A percentile compares a stretch with the other conserved stretches of the same genome.
phyloP scores from a whole-genome alignment of 2,329 filamentous ascomycete species.

The Nothopassalora personata region DNA sequence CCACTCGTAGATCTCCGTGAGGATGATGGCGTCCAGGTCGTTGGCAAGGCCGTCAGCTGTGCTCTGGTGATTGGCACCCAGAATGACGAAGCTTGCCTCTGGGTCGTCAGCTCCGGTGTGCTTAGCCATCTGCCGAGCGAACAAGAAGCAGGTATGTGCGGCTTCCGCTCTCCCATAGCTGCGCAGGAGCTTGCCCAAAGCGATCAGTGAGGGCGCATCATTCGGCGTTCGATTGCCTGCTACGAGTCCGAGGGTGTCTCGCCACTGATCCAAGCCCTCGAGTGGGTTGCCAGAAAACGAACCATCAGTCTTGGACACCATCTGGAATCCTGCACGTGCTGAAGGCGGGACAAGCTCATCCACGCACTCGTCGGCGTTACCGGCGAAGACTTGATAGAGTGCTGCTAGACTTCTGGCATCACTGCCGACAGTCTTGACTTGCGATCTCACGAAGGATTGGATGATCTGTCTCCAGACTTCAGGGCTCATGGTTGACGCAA shows the following conservation, averaged over 20 bases:
- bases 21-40: conserved; percentile 78
- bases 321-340: conserved; percentile 83
- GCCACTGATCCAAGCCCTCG: conserved; percentile 88
- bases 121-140: conserved; percentile 64
- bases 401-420: conserved; percentile 85
- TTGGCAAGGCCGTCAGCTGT: conserved; percentile 64
- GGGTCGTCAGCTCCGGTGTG: conserved; percentile 82
- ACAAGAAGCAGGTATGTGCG: conserved; percentile 88
- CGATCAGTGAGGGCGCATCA: conserved; percentile 70
- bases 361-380: conserved; percentile 88
- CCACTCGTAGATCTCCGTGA: conserved; percentile 96
- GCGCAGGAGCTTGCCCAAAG: conserved; percentile 74
- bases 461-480: conserved; percentile 84
- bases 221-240: conserved; percentile 80
- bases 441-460: conserved; percentile 91
- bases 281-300: conserved; percentile 64
- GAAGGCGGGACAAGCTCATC: conserved; percentile 93
- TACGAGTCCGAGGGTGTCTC: conserved; percentile 79
- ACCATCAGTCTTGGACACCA: conserved; percentile 70
- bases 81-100: conserved; percentile 69
- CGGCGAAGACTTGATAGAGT: conserved; percentile 87
- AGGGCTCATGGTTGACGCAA: conserved; percentile 71
- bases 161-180: conserved; percentile 86
- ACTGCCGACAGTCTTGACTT: conserved; percentile 75
- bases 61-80: conserved; percentile 76